Conservation (phyloP, 257 asterid species). For the Solanum raphanifolium region DNA sequence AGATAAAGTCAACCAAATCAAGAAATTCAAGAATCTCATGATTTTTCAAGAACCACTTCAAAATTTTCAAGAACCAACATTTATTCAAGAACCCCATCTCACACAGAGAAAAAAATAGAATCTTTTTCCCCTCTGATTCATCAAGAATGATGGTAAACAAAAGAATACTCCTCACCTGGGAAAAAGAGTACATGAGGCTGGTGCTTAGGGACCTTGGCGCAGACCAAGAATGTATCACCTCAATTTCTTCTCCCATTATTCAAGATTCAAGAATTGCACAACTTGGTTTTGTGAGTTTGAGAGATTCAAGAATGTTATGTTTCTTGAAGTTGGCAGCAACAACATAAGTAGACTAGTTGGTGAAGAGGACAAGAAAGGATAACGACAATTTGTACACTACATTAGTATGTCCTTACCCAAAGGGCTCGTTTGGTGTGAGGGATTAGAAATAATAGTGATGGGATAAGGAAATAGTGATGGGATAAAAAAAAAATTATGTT, state of each 20-base stretch:
- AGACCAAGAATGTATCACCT: constrained; percentile 40
- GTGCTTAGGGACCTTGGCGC: constrained; percentile 41
- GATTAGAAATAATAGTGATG: no score
- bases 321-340: background rate
- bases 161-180: constrained; percentile 17
- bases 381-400: background rate
- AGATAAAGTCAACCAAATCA: background rate
- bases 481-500: no score
- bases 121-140: background rate
- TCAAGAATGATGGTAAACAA: background rate
- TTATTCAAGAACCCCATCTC: background rate
- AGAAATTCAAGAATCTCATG: background rate
- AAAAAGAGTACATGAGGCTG: constrained; percentile 40
- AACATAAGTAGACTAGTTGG: background rate
- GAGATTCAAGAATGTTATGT: background rate
- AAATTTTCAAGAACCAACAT: background rate
- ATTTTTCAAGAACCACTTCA: background rate
- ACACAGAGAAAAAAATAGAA: background rate
- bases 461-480: no score
- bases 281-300: background rate
- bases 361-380: background rate
- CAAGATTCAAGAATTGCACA: background rate
- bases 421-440: no score
- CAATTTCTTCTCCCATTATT: constrained; percentile 24
- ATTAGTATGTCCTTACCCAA: background rate